These are phyloP conservation scores for Boletus edulis DNA, from an alignment of 768 basidiomycete species.

Conservation along the genomic window DNA sequence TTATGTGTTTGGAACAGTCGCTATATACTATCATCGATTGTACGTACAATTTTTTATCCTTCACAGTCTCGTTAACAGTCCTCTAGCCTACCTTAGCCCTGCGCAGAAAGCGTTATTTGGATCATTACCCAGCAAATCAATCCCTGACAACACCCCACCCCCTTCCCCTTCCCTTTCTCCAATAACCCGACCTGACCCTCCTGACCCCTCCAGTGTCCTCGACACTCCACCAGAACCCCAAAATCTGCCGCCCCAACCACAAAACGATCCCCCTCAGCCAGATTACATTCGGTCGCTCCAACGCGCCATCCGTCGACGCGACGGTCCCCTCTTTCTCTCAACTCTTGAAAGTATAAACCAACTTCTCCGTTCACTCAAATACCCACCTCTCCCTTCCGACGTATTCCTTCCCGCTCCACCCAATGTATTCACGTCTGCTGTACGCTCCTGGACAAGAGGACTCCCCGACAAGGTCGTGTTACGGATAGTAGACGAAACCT, in stretches of 20 bases:
- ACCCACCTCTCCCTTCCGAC: conserved; percentile 55
- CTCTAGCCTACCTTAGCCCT: conserved; percentile 63
- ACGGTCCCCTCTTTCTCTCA: conserved; percentile 70
- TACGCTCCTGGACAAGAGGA: conserved; percentile 49
- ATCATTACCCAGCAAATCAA: conserved; percentile 48
- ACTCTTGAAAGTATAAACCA: conserved; percentile 62
- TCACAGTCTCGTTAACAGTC: conserved; percentile 6
- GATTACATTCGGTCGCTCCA: conserved; percentile 60
- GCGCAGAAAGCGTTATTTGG: conserved; percentile 67
- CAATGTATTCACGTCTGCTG: conserved; percentile 49
- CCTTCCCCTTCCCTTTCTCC: conserved; percentile 37
- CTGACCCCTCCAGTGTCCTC: conserved; percentile 31
- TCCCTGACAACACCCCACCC: conserved; percentile 27
- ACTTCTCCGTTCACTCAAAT: conserved; percentile 62
- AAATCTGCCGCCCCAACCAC: conserved; percentile 20
- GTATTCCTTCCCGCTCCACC: conserved; percentile 41
- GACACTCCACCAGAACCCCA: conserved; percentile 26
- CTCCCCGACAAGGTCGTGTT: conserved; percentile 66
- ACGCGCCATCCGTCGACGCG: conserved; percentile 63
- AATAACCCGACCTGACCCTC: conserved; percentile 31
- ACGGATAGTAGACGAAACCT: conserved; percentile 85
- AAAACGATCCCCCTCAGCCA: conserved; percentile 10
- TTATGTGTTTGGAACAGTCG: conserved; percentile 72
- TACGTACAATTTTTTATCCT: conserved; percentile 34
- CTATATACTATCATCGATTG: conserved; percentile 73